Base-by-base conservation (phyloP, 2,329 filamentous ascomycete genomes). In the Colletotrichum melonis region DNA sequence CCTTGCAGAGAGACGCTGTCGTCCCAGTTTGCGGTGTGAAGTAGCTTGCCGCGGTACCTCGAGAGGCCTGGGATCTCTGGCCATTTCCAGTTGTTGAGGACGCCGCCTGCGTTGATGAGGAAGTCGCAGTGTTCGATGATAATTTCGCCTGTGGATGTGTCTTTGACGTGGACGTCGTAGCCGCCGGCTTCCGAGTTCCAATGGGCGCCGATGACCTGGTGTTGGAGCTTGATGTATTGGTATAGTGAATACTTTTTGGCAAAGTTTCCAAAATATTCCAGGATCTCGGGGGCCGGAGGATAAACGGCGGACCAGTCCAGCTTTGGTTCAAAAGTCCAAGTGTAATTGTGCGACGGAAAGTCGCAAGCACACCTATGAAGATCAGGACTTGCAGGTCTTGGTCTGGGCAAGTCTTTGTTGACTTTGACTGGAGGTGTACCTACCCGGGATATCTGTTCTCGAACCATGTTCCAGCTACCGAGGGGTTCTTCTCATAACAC, bases 21-120 rank as follows among this genome's bases (percentile, higher is more conserved):
- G 2, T 87, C 86, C 88, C 88, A 91, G 22, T 81, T 81, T 2
- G 88, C 88, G 3, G 86, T 89, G 77, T 91, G 89, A 30, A 90
- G 81, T 12, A 89, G 76, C 1, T 83, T 78, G 9, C 88, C 88
- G 56, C 84, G 77, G 76, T 88, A 90, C 11, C 78, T 76, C 2
- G 85, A 76, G 3, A 89, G 78, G 0, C 85, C 85, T 0, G 85
- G 79, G 7, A 89, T 83, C 22, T 86, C 82, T 1, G 88, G 88
- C 86, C 87, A 89, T 74, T 85, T 88, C 83, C 87, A 89, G 30
- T 88, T 85, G 73, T 87, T 88, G 64, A 89, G 79, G 32, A 86
- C 83, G 4, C 87, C 87, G 16, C 79, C 76, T 14, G 85, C 87
- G 58, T 87, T 87, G 67, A 88, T 76, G 6, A 89, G 78, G n/a